Conservation (phyloP, 345 rosid genomes). For the Pistacia integerrima region DNA sequence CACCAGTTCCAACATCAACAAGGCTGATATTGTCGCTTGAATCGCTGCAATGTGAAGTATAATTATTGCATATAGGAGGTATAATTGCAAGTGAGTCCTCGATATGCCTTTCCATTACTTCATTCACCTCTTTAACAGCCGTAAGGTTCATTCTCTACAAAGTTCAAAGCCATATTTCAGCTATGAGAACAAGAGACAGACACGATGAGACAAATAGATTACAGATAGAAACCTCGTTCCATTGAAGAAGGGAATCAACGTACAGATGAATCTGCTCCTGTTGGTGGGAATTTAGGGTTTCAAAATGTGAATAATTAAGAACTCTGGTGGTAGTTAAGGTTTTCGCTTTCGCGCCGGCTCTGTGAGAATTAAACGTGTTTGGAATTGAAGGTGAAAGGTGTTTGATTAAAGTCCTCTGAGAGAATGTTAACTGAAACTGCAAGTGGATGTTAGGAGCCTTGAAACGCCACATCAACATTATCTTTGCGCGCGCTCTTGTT, state of each 20-base stretch:
- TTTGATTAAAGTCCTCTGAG: constrained; percentile 68
- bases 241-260: constrained; percentile 69
- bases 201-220: not conserved
- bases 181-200: not conserved
- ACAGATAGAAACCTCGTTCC: constrained; percentile 69
- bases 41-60: constrained; percentile 36
- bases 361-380: constrained; percentile 18
- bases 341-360: constrained; percentile 23
- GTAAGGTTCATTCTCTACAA: constrained; percentile 86
- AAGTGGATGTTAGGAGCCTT: constrained; percentile 17
- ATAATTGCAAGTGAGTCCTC: constrained; percentile 86
- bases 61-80: constrained; percentile 55
- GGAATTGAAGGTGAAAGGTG: constrained; percentile 45
- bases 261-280: constrained; percentile 65
- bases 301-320: constrained; percentile 37
- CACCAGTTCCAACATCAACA: constrained; percentile 87
- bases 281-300: constrained; percentile 53
- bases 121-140: constrained; percentile 62
- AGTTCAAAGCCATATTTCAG: not conserved
- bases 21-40: constrained; percentile 45
- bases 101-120: constrained; percentile 81
- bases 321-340: constrained; percentile 14
- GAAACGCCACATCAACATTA: constrained; percentile 30
- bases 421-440: constrained; percentile 25
- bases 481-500: constrained; percentile 21